Evolutionary conservation across 2,329 filamentous ascomycete species (phyloP).

Genomic region (Xylaria sp.): DNA sequence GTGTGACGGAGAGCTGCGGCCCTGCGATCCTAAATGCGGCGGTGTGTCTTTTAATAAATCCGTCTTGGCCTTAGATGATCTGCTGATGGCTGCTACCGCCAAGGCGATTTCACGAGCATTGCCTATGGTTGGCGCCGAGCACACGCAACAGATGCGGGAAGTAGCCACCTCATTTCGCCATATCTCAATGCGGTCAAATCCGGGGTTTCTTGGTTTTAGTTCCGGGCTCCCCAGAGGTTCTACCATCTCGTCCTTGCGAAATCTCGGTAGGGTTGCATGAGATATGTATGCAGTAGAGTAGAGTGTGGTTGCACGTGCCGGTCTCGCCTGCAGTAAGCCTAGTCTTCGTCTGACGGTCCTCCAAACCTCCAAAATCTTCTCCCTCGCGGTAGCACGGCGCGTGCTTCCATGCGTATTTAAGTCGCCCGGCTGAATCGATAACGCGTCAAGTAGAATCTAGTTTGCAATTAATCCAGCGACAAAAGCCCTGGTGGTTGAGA

Average conservation of each 20-base stretch:
- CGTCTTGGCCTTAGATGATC: no score
- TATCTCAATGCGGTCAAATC: conserved; percentile 56
- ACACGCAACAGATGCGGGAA: conserved; percentile 51
- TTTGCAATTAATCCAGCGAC: conserved; percentile 3
- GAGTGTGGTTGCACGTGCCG: conserved; percentile 9
- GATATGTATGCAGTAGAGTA: background rate
- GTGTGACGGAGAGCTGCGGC: background rate
- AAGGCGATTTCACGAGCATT: no score
- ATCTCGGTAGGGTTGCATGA: conserved; percentile 16
- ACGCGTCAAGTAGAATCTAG: conserved; percentile 7
- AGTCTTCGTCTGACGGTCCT: conserved; percentile 3
- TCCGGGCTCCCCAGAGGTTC: background rate
- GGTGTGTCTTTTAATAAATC: background rate
- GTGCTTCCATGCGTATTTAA: conserved; percentile 25
- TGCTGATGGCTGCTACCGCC: no score
- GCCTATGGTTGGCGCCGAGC: conserved; percentile 45
- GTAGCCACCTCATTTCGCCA: conserved; percentile 63
- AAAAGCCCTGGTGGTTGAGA: conserved; percentile 6
- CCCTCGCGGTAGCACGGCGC: conserved; percentile 15
- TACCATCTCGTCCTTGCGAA: conserved; percentile 27
- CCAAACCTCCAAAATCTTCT: conserved; percentile 5
- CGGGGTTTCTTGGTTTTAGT: conserved; percentile 31
- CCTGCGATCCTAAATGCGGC: background rate
- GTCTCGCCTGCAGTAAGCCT: background rate
- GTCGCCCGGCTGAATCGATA: background rate